Percentiles rank a stretch among this genome's conserved stretches.
These are phyloP conservation scores for Aureobasidium sp. DNA, from an alignment of 2,329 filamentous ascomycete species.

Conservation along the genomic window DNA sequence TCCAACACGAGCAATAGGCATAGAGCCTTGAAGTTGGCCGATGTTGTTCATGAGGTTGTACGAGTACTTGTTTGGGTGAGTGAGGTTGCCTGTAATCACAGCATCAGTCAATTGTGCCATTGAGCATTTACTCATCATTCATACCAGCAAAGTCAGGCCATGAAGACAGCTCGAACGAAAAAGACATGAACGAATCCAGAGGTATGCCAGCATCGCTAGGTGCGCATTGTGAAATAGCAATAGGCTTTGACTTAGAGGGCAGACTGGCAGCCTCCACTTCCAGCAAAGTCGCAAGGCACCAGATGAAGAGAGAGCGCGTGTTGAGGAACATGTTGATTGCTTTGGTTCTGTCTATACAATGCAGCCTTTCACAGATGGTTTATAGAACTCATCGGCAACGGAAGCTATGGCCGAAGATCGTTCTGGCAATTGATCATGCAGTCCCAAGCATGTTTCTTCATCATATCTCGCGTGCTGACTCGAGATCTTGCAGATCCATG, in stretches of 20 bases:
- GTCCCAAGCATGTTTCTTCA: too few species aligned
- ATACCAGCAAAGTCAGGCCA: constrained; percentile 45
- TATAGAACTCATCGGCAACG: not conserved
- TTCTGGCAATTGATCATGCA: not conserved
- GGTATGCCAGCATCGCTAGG: constrained; percentile 20
- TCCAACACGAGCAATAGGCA: constrained; percentile 54
- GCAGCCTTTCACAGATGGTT: not conserved
- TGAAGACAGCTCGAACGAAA: constrained; percentile 44
- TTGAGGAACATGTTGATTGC: not conserved
- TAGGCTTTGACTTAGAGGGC: not conserved
- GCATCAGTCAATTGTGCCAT: too few species aligned
- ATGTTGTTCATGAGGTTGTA: constrained; percentile 52
- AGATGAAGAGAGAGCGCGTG: not conserved
- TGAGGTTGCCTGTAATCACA: constrained; percentile 37
- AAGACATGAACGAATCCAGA: constrained; percentile 41
- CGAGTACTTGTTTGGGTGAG: constrained; percentile 51
- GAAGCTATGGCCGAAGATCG: not conserved
- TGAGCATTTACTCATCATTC: too few species aligned
- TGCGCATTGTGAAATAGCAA: not conserved
- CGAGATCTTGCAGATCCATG: not conserved
- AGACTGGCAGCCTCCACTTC: not conserved
- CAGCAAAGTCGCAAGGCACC: not conserved
- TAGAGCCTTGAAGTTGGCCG: constrained; percentile 44
- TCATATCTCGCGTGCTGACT: not conserved
- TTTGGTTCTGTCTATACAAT: not conserved